Percentiles rank a stretch among this genome's conserved stretches.
Conservation (phyloP, 495 filamentous ascomycete genomes). For the Echria macrotheca region DNA sequence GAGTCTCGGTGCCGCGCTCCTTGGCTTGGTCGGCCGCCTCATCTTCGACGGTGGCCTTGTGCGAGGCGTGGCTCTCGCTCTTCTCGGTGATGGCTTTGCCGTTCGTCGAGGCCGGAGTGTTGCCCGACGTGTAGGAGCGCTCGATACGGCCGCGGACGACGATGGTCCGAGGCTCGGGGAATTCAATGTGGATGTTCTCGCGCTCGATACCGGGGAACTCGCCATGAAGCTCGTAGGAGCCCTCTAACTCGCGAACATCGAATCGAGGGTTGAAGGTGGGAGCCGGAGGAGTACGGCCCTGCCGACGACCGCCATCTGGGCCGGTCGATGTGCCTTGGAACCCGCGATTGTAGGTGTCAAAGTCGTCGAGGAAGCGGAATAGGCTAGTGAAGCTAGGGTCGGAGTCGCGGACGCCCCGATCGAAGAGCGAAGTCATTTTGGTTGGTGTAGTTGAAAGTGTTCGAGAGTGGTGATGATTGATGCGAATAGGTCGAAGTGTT, state of each 20-base stretch:
- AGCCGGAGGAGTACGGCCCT: slow-evolving; percentile 23
- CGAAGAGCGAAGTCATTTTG: slow-evolving; percentile 62
- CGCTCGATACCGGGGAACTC: slow-evolving; percentile 82
- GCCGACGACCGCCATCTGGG: no score
- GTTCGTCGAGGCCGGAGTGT: slow-evolving; percentile 36
- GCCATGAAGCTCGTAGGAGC: slow-evolving; percentile 74
- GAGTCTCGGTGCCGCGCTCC: slow-evolving; percentile 6
- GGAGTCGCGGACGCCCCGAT: slow-evolving; percentile 37
- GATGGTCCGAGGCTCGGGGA: slow-evolving; percentile 73
- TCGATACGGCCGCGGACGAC: slow-evolving; percentile 65
- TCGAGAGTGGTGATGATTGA: not conserved
- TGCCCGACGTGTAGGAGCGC: slow-evolving; percentile 44
- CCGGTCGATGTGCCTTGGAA: slow-evolving; percentile 15
- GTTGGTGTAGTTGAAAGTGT: not conserved
- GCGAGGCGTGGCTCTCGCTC: slow-evolving; percentile 25
- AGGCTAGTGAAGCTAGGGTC: slow-evolving; percentile 56
- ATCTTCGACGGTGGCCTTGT: slow-evolving; percentile 29
- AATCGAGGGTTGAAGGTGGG: slow-evolving; percentile 47
- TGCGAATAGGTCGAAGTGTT: not conserved
- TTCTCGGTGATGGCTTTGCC: slow-evolving; percentile 2
- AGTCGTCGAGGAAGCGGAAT: slow-evolving; percentile 74
- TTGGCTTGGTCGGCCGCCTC: slow-evolving; percentile 19
- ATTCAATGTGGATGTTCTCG: slow-evolving; percentile 75
- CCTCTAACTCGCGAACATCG: slow-evolving; percentile 66
- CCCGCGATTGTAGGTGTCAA: slow-evolving; percentile 49